phyloP scores from a whole-genome alignment of 441 rosid species.

The Dalechampia spathulata region DNA sequence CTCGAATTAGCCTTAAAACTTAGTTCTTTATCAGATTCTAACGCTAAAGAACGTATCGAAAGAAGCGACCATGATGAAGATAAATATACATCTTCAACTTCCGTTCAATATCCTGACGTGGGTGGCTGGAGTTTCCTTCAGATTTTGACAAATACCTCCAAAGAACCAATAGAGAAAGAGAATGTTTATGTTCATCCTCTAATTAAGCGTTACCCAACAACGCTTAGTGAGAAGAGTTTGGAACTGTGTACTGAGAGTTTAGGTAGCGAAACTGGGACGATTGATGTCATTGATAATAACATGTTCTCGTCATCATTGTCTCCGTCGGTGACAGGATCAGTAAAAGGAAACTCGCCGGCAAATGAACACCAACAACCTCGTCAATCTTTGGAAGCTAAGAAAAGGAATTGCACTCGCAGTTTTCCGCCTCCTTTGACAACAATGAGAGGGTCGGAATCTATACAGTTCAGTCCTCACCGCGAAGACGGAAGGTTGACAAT shows the following conservation, averaged over 20 bases:
- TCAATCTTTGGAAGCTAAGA: slow-evolving; percentile 20
- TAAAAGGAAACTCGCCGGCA: slow-evolving; percentile 17
- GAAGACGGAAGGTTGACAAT: slow-evolving; percentile 66
- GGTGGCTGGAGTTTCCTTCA: slow-evolving; percentile 54
- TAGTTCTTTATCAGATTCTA: slow-evolving; percentile 19
- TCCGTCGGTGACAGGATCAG: slow-evolving; percentile 13
- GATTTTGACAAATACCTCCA: slow-evolving; percentile 21
- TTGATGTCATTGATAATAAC: slow-evolving; percentile 26
- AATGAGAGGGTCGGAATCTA: slow-evolving; percentile 41
- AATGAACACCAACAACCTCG: slow-evolving; percentile 10
- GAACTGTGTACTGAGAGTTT: slow-evolving; percentile 75
- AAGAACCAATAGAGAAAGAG: slow-evolving; percentile 19
- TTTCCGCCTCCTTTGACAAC: slow-evolving; percentile 83
- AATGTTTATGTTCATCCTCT: slow-evolving; percentile 39
- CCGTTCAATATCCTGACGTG: slow-evolving; percentile 13
- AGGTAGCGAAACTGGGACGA: slow-evolving; percentile 74
- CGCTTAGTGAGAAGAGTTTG: slow-evolving; percentile 63
- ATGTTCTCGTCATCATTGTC: slow-evolving; percentile 25
- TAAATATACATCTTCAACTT: not conserved
- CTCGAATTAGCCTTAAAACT: slow-evolving; percentile 27
- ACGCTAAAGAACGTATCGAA: slow-evolving; percentile 16
- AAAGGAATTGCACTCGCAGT: slow-evolving; percentile 19
- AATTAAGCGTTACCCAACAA: slow-evolving; percentile 35
- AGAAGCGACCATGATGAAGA: slow-evolving; percentile 20
- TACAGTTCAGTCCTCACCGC: slow-evolving; percentile 54